Conservation (phyloP, 2,329 filamentous ascomycete species). For the Westerdykella ornata region DNA sequence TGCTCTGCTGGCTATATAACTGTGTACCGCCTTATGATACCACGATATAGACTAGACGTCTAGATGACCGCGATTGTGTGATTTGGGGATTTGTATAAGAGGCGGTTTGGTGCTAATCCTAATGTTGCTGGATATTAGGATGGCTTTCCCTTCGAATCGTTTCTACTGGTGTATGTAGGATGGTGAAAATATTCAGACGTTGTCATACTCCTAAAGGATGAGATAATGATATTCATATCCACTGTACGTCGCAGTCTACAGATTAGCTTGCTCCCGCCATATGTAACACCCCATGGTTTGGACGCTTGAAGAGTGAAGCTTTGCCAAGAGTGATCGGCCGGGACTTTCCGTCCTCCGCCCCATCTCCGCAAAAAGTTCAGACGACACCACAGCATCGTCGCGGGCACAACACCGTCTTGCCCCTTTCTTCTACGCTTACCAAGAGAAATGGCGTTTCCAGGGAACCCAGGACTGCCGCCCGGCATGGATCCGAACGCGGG, state of each 20-base stretch:
- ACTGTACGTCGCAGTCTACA: no score
- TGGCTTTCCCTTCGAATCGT: not conserved
- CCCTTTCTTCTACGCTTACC: slow-evolving; percentile 3
- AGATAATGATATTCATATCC: not conserved
- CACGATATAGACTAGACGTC: no score
- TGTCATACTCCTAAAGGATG: not conserved
- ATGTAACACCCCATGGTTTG: no score
- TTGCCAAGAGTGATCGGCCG: slow-evolving; percentile 17
- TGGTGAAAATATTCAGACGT: not conserved
- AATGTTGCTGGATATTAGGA: no score
- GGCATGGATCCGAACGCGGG: slow-evolving; percentile 32
- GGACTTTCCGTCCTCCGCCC: slow-evolving; percentile 28
- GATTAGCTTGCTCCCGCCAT: no score
- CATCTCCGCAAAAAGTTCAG: slow-evolving; percentile 33
- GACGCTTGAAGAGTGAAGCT: no score
- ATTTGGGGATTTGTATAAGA: not conserved
- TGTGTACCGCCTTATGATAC: no score
- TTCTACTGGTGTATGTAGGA: not conserved
- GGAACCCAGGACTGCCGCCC: slow-evolving; percentile 17
- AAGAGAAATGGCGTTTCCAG: slow-evolving; percentile 28
- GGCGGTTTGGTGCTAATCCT: not conserved
- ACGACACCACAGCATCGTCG: slow-evolving; percentile 4
- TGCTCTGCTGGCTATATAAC: no score
- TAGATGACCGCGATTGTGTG: no score
- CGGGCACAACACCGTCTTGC: slow-evolving; percentile 3